Conservation (phyloP, 495 filamentous ascomycete species). For the Penicillium manginii region DNA sequence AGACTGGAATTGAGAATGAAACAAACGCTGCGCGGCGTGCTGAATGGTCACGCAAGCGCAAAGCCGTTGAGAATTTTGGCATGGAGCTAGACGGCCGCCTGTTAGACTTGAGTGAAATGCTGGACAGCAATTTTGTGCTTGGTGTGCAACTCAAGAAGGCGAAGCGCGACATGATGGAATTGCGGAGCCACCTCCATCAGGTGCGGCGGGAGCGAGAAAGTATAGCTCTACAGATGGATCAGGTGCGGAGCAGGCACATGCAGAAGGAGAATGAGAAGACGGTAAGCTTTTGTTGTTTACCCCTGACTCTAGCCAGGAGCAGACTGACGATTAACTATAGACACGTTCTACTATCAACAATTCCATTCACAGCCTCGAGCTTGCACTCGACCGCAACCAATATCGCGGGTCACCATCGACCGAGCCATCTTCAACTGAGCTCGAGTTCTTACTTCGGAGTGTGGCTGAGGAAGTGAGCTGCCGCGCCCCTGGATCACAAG, state of each 20-base stretch:
- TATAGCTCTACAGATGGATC: conserved; percentile 70
- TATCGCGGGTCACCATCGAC: conserved; percentile 23
- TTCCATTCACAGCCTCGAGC: conserved; percentile 47
- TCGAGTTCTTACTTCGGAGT: conserved; percentile 48
- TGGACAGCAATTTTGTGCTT: conserved; percentile 68
- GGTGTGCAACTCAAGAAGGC: conserved; percentile 63
- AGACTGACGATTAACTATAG: conserved; percentile 27
- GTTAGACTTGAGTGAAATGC: conserved; percentile 53
- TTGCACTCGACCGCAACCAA: conserved; percentile 50
- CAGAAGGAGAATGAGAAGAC: conserved; percentile 42
- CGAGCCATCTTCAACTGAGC: conserved; percentile 34
- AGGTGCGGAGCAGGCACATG: conserved; percentile 61
- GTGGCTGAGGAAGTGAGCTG: conserved; percentile 48
- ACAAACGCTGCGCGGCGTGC: conserved; percentile 42
- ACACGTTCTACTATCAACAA: conserved; percentile 49
- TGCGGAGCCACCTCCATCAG: conserved; percentile 65
- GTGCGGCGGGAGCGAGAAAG: conserved; percentile 67
- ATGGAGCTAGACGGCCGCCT: conserved; percentile 67
- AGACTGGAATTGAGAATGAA: conserved; percentile 43
- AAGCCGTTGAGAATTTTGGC: conserved; percentile 69
- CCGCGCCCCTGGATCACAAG: conserved; percentile 40
- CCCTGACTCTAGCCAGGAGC: background rate
- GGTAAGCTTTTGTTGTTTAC: conserved; percentile 29
- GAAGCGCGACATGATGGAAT: conserved; percentile 65
- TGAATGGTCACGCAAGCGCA: conserved; percentile 63